Evolutionary conservation across 1,284 basidiomycete species (phyloP), one percentile per base, ranked within the genome.

Genomic region (Chiua sp.): DNA sequence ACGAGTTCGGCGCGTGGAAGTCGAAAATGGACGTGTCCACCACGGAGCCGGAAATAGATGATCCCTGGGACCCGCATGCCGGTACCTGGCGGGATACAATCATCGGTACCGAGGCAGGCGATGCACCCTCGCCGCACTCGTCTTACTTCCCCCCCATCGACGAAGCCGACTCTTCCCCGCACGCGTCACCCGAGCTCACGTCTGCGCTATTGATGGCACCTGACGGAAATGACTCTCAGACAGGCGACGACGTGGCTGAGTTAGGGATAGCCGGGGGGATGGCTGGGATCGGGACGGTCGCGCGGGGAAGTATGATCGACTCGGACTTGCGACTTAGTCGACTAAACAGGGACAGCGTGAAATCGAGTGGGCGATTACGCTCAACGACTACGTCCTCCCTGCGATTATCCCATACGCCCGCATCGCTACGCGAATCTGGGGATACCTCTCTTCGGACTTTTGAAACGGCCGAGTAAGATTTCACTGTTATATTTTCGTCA

Each of bases 261-360:
- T 73, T 75, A 51, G 72, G 74, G 39, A 52, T 59, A 56, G 26
- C 18, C 13, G 46, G 50, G 47, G 72, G 76, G 39, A 80, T 83
- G 81, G 77, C 76, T 7, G 81, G 81, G 2, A 64, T 82, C 12
- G 82, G 80, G 1, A 79, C 80, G 18, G 77, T 73, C 22, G 69
- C 70, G 35, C 63, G 76, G 3, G 66, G 71, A 18, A 72, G 72
- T 53, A 28, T 64, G 44, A 63, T 75, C 51, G 67, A 66, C 51
- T 0, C 61, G 8, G 64, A 55, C 15, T 8, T 68, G 2, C 62
- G 57, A 4, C 54, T 42, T n/a, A 35, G 33, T 46, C 53, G 55
- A 18, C n/a, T 28, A 46, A 68, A 62, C 13, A 52, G 7, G 10
- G 67, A 66, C 23, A 68, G 60, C 22, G 33, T 49, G 6, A n/a